Conservation (phyloP, 495 filamentous ascomycete species). For the Penicillium chermesinum region DNA sequence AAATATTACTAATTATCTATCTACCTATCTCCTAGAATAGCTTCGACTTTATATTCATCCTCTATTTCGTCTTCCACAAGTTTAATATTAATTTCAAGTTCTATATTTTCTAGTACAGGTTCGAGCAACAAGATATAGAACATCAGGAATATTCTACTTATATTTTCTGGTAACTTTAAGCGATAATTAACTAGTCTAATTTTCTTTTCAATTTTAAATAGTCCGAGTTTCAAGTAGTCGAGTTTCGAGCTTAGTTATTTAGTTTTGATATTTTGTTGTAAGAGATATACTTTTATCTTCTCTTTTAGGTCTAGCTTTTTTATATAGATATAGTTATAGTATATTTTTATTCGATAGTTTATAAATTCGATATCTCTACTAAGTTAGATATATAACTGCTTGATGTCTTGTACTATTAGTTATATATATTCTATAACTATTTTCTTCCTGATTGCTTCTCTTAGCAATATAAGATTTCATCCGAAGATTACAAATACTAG, state of each 20-base stretch:
- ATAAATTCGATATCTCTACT: slow-evolving; percentile 6
- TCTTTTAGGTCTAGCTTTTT: not conserved
- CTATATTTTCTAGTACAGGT: slow-evolving; percentile 3
- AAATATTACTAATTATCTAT: slow-evolving; percentile 4
- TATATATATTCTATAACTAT: not conserved
- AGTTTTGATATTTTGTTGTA: slow-evolving; percentile 6
- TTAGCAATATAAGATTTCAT: slow-evolving; percentile 3
- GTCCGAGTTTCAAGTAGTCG: slow-evolving; percentile 3
- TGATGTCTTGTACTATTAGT: slow-evolving; percentile 1
- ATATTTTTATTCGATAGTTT: slow-evolving; percentile 9
- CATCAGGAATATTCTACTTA: slow-evolving; percentile 1
- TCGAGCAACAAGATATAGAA: slow-evolving; percentile 15
- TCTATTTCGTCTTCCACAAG: slow-evolving; percentile 4
- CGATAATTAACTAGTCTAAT: slow-evolving; percentile 6
- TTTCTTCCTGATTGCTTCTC: slow-evolving; percentile 5
- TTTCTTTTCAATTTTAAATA: slow-evolving; percentile 10
- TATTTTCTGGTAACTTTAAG: slow-evolving; percentile 4
- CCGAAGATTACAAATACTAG: slow-evolving; percentile 9
- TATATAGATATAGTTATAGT: slow-evolving; percentile 4
- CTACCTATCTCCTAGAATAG: slow-evolving; percentile 4
- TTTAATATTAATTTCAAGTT: slow-evolving; percentile 3
- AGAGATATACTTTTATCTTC: slow-evolving; percentile 3
- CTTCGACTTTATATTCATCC: slow-evolving; percentile 9
- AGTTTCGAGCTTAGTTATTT: slow-evolving; percentile 7
- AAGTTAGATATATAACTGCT: too few relatives aligned